Evolutionary conservation across 108 stramenopile genomes (phyloP).

Genomic region (Skeletonema potamos): DNA sequence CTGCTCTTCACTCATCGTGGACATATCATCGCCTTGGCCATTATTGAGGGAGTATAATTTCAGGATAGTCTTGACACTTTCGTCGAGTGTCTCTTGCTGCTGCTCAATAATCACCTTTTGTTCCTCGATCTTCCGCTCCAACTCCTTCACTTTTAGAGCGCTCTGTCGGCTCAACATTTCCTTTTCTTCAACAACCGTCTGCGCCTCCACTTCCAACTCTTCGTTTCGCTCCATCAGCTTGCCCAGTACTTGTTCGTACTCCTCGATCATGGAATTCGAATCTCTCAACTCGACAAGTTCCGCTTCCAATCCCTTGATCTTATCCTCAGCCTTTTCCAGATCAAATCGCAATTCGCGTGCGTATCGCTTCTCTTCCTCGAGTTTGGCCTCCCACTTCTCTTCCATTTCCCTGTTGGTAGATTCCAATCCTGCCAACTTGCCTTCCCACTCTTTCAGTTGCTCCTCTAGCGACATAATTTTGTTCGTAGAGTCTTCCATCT

Average conservation of each 20-base stretch:
- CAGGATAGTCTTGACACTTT: slow-evolving; percentile 48
- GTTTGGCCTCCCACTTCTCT: slow-evolving; percentile 37
- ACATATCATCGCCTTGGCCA: slow-evolving; percentile 36
- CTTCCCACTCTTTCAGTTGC: slow-evolving; percentile 31
- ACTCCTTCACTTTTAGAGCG: slow-evolving; percentile 32
- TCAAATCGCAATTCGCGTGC: slow-evolving; percentile 25
- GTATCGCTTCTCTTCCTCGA: slow-evolving; percentile 25
- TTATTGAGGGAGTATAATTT: slow-evolving; percentile 43
- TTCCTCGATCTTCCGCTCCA: slow-evolving; percentile 37
- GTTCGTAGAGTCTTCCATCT: slow-evolving; percentile 34
- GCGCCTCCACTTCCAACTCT: slow-evolving; percentile 32
- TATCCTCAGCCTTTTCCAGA: slow-evolving; percentile 17
- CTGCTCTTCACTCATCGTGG: slow-evolving; percentile 38
- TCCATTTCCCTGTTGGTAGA: slow-evolving; percentile 14
- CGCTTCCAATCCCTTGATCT: slow-evolving; percentile 18
- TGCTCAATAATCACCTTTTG: slow-evolving; percentile 41
- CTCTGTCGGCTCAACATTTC: slow-evolving; percentile 39
- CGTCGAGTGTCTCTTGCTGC: slow-evolving; percentile 46
- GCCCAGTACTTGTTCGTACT: slow-evolving; percentile 44
- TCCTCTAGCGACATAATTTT: slow-evolving; percentile 34
- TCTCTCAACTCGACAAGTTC: slow-evolving; percentile 28
- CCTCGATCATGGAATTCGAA: slow-evolving; percentile 29
- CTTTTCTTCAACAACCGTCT: slow-evolving; percentile 21
- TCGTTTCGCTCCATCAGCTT: slow-evolving; percentile 43
- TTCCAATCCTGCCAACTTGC: slow-evolving; percentile 20